phyloP scores from a whole-genome alignment of 768 basidiomycete species.

The Dioszegia crocea region DNA sequence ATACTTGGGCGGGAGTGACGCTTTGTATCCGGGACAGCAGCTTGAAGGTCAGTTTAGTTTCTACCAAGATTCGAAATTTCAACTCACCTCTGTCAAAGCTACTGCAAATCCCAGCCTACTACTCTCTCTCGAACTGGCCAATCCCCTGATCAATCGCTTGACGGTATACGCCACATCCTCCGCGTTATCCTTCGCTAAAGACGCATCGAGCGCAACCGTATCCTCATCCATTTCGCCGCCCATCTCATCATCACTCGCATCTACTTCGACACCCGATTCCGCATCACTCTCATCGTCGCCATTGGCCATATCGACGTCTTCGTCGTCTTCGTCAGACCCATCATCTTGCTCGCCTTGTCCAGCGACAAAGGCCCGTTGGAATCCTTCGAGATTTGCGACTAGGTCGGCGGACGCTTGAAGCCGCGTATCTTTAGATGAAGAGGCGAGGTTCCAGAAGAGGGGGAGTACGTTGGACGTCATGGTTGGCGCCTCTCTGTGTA shows the following conservation, averaged over 20 bases:
- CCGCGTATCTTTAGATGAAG: slow-evolving; percentile 70
- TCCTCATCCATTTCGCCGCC: slow-evolving; percentile 18
- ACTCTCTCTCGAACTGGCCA: slow-evolving; percentile 88
- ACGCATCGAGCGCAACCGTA: slow-evolving; percentile 37
- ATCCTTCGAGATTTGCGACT: slow-evolving; percentile 72
- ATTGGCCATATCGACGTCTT: slow-evolving; percentile 37
- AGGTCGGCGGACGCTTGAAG: slow-evolving; percentile 82
- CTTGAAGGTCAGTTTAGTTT: slow-evolving; percentile 51
- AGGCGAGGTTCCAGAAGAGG: slow-evolving; percentile 90
- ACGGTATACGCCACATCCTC: slow-evolving; percentile 92
- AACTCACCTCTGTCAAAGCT: slow-evolving; percentile 81
- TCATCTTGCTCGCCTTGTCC: slow-evolving; percentile 3
- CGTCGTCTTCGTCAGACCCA: slow-evolving; percentile 51
- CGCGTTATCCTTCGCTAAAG: slow-evolving; percentile 64
- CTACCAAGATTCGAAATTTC: background rate
- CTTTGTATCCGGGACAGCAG: slow-evolving; percentile 72
- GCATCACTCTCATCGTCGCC: slow-evolving; percentile 35
- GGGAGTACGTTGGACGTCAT: slow-evolving; percentile 81
- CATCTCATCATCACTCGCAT: slow-evolving; percentile 46
- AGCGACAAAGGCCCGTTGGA: slow-evolving; percentile 61
- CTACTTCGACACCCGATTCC: slow-evolving; percentile 40
- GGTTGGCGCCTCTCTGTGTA: background rate
- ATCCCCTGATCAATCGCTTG: slow-evolving; percentile 74
- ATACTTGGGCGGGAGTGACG: slow-evolving; percentile 69
- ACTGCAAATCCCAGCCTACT: slow-evolving; percentile 93